These are phyloP conservation scores for Vinca minor DNA, from an alignment of 257 asterid species.

Conservation along the genomic window DNA sequence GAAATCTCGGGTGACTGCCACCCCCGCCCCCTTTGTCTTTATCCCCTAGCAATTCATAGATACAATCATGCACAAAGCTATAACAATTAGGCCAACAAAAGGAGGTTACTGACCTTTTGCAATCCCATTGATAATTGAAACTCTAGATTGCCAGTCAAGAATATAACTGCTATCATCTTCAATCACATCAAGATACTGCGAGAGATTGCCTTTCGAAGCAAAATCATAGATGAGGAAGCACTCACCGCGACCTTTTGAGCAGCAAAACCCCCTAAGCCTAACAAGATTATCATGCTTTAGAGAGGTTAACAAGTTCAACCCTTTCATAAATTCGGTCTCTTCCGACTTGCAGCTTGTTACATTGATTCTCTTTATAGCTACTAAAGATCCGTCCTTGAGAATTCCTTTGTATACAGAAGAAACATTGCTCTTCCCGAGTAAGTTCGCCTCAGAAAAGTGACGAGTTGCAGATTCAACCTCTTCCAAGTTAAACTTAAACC, in stretches of 20 bases:
- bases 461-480: constrained; percentile 93
- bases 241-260: constrained; percentile 84
- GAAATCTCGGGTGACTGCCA: too few relatives aligned
- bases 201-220: constrained; percentile 59
- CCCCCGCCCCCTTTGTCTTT: too few relatives aligned
- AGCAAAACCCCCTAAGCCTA: constrained; percentile 69
- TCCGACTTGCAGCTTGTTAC: constrained; percentile 72
- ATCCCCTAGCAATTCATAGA: too few relatives aligned
- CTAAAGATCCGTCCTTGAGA: constrained; percentile 66
- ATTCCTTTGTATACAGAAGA: constrained; percentile 69
- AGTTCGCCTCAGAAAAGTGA: constrained; percentile 68
- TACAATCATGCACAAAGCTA: neutral
- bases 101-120: constrained; percentile 58
- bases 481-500: constrained; percentile 61
- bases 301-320: constrained; percentile 60
- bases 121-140: constrained; percentile 67
- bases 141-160: constrained; percentile 79
- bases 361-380: constrained; percentile 65
- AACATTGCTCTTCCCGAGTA: constrained; percentile 75
- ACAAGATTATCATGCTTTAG: constrained; percentile 68
- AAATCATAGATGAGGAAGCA: constrained; percentile 73
- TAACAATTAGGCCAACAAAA: neutral
- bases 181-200: constrained; percentile 52
- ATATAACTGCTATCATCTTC: constrained; percentile 26
- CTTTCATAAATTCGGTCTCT: constrained; percentile 70